These are phyloP conservation scores for Tieghemiomyces parasiticus DNA, from an alignment of 192 early-diverging fungal genomes.

Conservation along the genomic window DNA sequence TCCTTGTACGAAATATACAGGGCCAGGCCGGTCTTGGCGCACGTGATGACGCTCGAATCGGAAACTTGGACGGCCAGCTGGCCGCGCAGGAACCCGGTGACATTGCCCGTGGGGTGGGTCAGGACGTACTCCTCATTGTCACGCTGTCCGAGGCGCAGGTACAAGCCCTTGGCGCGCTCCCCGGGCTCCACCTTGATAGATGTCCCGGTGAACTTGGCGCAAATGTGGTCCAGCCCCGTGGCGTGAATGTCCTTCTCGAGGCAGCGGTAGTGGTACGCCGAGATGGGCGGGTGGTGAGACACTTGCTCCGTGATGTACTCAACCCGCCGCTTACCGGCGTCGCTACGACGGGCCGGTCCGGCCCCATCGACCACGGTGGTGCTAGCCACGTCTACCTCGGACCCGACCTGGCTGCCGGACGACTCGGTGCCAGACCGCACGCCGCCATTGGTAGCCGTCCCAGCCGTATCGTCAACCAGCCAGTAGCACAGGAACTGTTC, in stretches of 20 bases:
- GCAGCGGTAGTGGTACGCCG: conserved; percentile 47
- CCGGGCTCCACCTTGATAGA: conserved; percentile 54
- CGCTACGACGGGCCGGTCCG: conserved; percentile 9
- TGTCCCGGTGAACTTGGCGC: conserved; percentile 57
- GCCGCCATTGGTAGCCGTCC: background rate
- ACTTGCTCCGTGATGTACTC: conserved; percentile 48
- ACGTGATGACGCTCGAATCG: conserved; percentile 43
- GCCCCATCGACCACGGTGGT: conserved; percentile 18
- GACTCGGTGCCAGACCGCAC: conserved; percentile 17
- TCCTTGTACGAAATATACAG: conserved; percentile 55
- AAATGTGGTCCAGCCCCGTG: conserved; percentile 52
- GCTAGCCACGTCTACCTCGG: conserved; percentile 16
- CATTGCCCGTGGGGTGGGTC: conserved; percentile 46
- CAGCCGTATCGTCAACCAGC: conserved; percentile 18
- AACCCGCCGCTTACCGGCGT: conserved; percentile 18
- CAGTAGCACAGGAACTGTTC: conserved; percentile 41
- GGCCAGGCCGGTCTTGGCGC: conserved; percentile 42
- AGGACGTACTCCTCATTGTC: conserved; percentile 47
- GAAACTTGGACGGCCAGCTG: conserved; percentile 41
- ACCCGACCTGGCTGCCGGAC: conserved; percentile 20
- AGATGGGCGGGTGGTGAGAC: conserved; percentile 41
- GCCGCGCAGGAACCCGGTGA: conserved; percentile 52
- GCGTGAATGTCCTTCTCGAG: conserved; percentile 42
- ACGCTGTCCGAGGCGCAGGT: conserved; percentile 35
- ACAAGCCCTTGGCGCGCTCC: conserved; percentile 45